phyloP scores from a whole-genome alignment of 2,329 filamentous ascomycete species.

The Neonectria sp. region DNA sequence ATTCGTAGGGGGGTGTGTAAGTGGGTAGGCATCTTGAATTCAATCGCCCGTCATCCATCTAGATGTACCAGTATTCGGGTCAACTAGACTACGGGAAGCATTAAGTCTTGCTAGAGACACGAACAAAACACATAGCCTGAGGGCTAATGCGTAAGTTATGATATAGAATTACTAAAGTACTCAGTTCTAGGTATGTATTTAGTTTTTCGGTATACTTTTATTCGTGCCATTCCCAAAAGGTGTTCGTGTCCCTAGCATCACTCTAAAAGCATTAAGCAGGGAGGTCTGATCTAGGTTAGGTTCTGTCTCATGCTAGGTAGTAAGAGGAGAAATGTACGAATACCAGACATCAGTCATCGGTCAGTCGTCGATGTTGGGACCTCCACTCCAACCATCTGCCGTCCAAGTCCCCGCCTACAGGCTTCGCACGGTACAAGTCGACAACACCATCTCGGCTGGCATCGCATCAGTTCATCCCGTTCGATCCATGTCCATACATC shows the following conservation, averaged over 20 bases:
- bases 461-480: constrained; percentile 17
- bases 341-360: neutral
- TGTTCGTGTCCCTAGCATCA: too few relatives aligned
- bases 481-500: neutral
- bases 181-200: neutral
- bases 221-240: neutral
- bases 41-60: neutral
- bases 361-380: too few relatives aligned
- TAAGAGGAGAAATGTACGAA: neutral
- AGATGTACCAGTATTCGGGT: neutral
- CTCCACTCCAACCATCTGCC: too few relatives aligned
- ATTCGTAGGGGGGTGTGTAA: constrained; percentile 7
- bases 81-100: neutral
- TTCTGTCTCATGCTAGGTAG: neutral
- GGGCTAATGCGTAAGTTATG: neutral
- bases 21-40: neutral
- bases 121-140: neutral
- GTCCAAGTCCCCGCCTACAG: too few relatives aligned
- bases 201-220: neutral
- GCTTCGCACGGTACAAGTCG: neutral
- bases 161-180: neutral
- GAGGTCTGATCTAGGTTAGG: constrained; percentile 12
- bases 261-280: neutral
- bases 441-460: constrained; percentile 12
- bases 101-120: neutral